Percentiles rank a stretch among this genome's conserved stretches.
Evolutionary conservation across 2,329 filamentous ascomycete species (phyloP).

Genomic region (Cladophialophora immunda): DNA sequence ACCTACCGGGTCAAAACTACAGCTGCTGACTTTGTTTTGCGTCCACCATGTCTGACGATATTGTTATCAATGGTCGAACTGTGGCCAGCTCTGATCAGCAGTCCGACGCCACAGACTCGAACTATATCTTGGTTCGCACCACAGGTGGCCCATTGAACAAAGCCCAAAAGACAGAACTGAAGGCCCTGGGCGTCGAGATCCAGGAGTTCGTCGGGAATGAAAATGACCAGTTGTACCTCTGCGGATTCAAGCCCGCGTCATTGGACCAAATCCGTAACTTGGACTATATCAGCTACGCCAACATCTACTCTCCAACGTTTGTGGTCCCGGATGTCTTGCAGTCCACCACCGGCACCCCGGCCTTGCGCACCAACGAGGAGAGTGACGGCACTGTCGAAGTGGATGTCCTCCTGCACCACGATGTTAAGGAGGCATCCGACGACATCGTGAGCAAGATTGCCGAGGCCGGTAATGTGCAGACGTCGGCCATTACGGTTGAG

Average conservation of each 20-base stretch:
- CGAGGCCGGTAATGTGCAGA: constrained; percentile 2
- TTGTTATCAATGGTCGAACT: background rate
- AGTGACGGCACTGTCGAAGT: constrained; percentile 1
- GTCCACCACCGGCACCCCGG: background rate
- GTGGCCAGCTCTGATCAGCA: background rate
- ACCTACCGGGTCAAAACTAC: background rate
- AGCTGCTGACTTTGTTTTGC: background rate
- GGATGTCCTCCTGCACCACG: background rate
- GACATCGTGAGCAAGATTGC: constrained; percentile 5
- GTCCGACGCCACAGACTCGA: background rate
- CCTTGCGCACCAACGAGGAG: background rate
- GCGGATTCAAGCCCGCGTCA: background rate
- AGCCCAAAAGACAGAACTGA: background rate
- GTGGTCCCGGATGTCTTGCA: background rate
- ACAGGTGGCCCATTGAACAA: background rate
- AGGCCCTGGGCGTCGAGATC: constrained; percentile 3
- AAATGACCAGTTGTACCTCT: constrained; percentile 2
- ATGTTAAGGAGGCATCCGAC: background rate
- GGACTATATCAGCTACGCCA: background rate
- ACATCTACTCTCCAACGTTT: constrained; percentile 1
- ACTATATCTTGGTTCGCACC: constrained; percentile 12
- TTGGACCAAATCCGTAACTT: background rate
- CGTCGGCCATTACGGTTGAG: background rate
- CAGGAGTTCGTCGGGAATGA: background rate
- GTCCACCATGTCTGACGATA: background rate